Conservation (phyloP, 2,329 filamentous ascomycete species). For the Monilinia aucupariae region DNA sequence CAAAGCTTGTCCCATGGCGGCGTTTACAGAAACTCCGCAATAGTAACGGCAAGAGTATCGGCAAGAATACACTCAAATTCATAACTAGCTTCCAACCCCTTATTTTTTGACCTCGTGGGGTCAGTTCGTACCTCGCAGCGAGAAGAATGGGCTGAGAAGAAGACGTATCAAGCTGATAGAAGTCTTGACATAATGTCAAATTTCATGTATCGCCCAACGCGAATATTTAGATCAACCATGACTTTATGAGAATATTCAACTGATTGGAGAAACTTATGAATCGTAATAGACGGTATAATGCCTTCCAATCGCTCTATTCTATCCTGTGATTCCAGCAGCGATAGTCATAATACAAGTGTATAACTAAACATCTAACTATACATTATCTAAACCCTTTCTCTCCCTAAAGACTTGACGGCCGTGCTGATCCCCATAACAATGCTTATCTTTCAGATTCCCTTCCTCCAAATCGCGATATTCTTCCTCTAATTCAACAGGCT, state of each 20-base stretch:
- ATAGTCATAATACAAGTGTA: not conserved
- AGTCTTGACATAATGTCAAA: not conserved
- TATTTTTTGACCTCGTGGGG: not conserved
- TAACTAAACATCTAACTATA: not conserved
- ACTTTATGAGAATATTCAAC: not conserved
- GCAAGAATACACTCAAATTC: no score
- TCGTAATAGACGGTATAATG: not conserved
- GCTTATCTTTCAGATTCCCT: not conserved
- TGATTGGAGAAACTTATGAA: not conserved
- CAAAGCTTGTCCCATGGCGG: no score
- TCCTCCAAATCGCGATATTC: not conserved
- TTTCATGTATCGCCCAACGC: not conserved
- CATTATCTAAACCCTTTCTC: not conserved
- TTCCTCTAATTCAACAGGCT: not conserved
- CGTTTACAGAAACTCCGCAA: no score
- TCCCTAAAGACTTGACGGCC: not conserved
- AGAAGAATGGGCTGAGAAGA: not conserved
- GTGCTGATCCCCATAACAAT: not conserved
- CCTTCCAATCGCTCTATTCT: not conserved
- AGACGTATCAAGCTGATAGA: not conserved
- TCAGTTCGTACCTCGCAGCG: no score
- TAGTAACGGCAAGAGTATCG: no score
- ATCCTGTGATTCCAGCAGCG: not conserved
- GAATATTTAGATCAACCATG: no score
- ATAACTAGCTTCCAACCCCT: no score